Evolutionary conservation across 768 basidiomycete species (phyloP), one percentile per base, ranked within the genome.

Genomic region (Mycena albidolilacea): DNA sequence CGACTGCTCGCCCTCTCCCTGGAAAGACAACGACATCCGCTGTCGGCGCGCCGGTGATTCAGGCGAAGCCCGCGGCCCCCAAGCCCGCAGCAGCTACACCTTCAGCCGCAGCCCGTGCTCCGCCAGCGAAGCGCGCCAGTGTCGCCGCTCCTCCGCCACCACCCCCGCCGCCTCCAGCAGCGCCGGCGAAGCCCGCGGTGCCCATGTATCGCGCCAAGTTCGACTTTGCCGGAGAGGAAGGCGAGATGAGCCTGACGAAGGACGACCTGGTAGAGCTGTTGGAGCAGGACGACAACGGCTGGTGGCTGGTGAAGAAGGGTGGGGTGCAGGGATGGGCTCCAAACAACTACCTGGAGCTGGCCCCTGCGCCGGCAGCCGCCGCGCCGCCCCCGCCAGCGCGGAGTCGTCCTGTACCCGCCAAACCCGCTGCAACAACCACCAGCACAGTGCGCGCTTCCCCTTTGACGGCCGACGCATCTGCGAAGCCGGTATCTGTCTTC

Each of bases 291-390:
- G 91, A 97, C 71, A 97, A 97, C 77, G 98, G 97, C 3, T 99
- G 98, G 98, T 99, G 98, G 97, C 87, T 98, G 41, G 93, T 98
- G 69, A 95, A 93, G 87, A 96, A 93, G 82, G 88, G 87, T 64
- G 89, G 89, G 3, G 83, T 85, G 19, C 96, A 98, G 80, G 98
- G 96, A 15, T 99, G 97, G 97, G 96, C 97, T 21, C 98, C 98
- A 2, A 92, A 93, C 76, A 97, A 96, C 81, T 98, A 97, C 79
- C 90, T 97, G 8, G 97, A 98, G 80, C 87, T 93, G 43, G 89
- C 93, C 6, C 91, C 92, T 19, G 87, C 91, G 3, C 90, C 90
- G 54, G 87, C 92, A 1, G 84, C 90, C 0, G 86, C 92, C 30
- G 86, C 93, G 0, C 90, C 94, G 0, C 93, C 95, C 0, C 92